Base-by-base conservation (phyloP, 2,329 filamentous ascomycete genomes). In the Periconia digitata region DNA sequence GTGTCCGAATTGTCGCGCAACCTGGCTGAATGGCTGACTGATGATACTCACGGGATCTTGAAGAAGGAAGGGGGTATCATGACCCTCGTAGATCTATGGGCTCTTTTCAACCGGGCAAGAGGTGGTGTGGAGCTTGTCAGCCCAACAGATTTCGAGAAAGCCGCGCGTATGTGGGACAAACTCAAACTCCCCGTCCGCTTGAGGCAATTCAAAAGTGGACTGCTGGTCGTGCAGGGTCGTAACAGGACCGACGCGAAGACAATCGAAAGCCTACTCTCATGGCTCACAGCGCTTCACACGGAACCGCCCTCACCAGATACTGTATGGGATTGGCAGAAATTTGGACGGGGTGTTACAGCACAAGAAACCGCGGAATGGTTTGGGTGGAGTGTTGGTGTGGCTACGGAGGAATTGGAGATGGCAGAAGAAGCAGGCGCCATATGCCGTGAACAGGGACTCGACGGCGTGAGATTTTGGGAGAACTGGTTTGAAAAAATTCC, bases 321-420 rank as follows among this genome's bases (percentile, higher is more conserved):
- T 27, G 60, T 79, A 0, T 94, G 89, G 89, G 86, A 95, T 61
- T 90, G 86, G 87, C 78, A 78, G 40, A 63, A 77, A 35, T 96
- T 90, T 69, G 92, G 94, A 0, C 82, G 86, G 47, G 91, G 94
- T 8, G 85, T 97, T 22, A 96, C 91, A 13, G 90, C 91, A 1
- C 89, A 94, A 65, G 92, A 97, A 64, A 84, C 85, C 0, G 94
- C 94, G 0, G 89, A 95, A 70, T 79, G 84, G 42, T 99, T 99
- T 72, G 90, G 92, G 6, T 99, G 94, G 94, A 97, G 94, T 67
- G 87, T 99, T 7, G 94, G 94, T 8, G 92, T 99, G 18, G 94
- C 94, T 1, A 89, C 87, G 50, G 94, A 97, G 69, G 94, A 99
- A 73, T 78, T 99, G 12, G 89, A 96, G 67, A 96, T 99, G 92